phyloP scores from a whole-genome alignment of 148 eudicot genomes.

The Chenopodium album region DNA sequence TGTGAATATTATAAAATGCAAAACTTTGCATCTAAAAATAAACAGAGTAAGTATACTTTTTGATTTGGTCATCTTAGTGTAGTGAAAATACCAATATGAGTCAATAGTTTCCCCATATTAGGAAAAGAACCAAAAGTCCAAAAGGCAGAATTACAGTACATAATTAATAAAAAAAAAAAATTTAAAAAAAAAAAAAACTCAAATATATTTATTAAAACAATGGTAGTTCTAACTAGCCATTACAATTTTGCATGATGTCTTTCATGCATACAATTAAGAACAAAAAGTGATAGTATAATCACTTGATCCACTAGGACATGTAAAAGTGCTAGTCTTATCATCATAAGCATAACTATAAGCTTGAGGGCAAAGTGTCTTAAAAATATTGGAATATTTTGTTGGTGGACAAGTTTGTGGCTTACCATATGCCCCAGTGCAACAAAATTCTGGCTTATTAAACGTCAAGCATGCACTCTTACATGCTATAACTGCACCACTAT shows the following conservation, averaged over 20 bases:
- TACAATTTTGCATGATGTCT: background rate
- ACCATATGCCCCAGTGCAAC: conserved; percentile 43
- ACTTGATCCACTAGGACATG: conserved; percentile 28
- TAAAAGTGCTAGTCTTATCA: conserved; percentile 32
- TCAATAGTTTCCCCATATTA: too few species aligned
- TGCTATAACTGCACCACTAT: conserved; percentile 27
- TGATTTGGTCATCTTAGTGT: too few species aligned
- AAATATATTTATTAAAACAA: too few species aligned
- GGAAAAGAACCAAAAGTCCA: too few species aligned
- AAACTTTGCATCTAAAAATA: too few species aligned
- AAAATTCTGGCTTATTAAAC: conserved; percentile 45
- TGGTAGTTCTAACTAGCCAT: background rate
- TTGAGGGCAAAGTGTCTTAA: conserved; percentile 51
- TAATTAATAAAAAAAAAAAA: too few species aligned
- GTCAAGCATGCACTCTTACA: conserved; percentile 62
- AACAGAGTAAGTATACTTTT: too few species aligned
- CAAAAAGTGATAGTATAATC: conserved; percentile 33
- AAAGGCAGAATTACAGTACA: too few species aligned
- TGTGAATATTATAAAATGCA: too few species aligned
- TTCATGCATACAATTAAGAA: conserved; percentile 15
- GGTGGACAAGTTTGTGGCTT: conserved; percentile 43
- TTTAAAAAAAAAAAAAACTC: too few species aligned
- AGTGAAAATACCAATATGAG: too few species aligned
- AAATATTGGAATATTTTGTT: conserved; percentile 34
- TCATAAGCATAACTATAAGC: conserved; percentile 44